A percentile compares a stretch with the other conserved stretches of the same genome.
Conservation (phyloP, 805 yeast species). For the Starmerella sp. region DNA sequence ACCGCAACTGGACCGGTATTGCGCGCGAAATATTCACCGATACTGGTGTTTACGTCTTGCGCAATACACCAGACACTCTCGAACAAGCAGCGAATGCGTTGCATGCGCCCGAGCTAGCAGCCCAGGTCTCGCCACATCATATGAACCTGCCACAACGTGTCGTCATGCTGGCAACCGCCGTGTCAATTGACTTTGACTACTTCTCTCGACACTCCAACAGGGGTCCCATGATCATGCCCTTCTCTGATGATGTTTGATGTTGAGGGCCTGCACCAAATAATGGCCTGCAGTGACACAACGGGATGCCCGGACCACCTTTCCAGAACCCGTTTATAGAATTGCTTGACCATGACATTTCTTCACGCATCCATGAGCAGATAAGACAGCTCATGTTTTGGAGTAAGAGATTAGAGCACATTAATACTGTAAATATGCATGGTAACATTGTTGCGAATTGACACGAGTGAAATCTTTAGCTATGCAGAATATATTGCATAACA, state of each 20-base stretch:
- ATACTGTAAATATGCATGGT: too few relatives aligned
- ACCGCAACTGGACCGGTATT: slow-evolving; percentile 89
- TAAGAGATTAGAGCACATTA: too few relatives aligned
- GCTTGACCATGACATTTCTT: too few relatives aligned
- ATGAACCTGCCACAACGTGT: slow-evolving; percentile 76
- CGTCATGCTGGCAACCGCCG: slow-evolving; percentile 72
- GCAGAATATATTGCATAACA: neutral
- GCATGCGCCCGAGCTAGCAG: slow-evolving; percentile 69
- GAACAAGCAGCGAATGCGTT: slow-evolving; percentile 31
- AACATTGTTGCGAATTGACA: neutral
- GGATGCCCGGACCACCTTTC: too few relatives aligned
- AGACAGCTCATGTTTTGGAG: too few relatives aligned
- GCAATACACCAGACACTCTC: slow-evolving; percentile 58
- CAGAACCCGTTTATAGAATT: too few relatives aligned
- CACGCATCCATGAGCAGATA: too few relatives aligned
- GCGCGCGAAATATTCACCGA: slow-evolving; percentile 90
- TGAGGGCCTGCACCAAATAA: too few relatives aligned
- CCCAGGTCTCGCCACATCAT: slow-evolving; percentile 49
- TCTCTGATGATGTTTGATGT: slow-evolving; percentile 4
- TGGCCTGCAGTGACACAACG: too few relatives aligned
- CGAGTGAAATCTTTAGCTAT: neutral
- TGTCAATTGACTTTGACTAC: slow-evolving; percentile 90
- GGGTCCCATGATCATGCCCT: slow-evolving; percentile 10
- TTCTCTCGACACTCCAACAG: slow-evolving; percentile 77
- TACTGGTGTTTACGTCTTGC: slow-evolving; percentile 70